Evolutionary conservation across 1,284 basidiomycete genomes (phyloP), one percentile per base, ranked within the genome.

Genomic region (Apiotrichum domesticum): DNA sequence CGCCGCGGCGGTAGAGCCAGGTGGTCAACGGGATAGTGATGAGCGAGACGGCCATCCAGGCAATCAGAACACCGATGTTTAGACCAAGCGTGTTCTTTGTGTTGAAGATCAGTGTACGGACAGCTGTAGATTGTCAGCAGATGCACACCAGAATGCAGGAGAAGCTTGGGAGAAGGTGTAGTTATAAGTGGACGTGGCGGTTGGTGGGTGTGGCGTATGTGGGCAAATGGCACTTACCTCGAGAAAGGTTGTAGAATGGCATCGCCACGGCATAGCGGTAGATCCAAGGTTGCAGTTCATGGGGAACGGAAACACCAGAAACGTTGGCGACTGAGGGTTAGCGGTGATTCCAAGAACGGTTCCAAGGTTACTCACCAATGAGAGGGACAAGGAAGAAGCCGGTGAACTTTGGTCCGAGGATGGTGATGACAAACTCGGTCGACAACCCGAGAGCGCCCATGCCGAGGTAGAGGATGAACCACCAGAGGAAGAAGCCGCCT

Each of bases 161-260:
- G 21, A 21, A 21, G 21, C 21, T 21, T 21, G 21, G 21, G 21
- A 21, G 21, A 21, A 21, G 21, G 21, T 21, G 21, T 21, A 21
- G 21, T 21, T 21, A 21, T 21, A 21, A 21, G 21, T 21, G 21
- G 21, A 21, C 21, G 21, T 21, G 21, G 21, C 21, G 21, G 21
- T 21, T 21, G 21, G 21, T 21, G 21, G 21, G 21, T 21, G 21
- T 21, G 21, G 21, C 21, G 21, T 21, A 21, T 21, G 21, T 21
- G 21, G 21, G 21, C 21, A 21, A 21, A 21, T 21, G 21, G 21
- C 21, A 21, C 21, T 21, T 21, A 21, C 42, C 52, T 32, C 66
- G 52, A 2, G 82, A 81, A 35, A 86, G 77, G 63, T 87, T 86
- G 75, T 86, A 88, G 73, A 89, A 88, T 0, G 87, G 87, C 66